These are phyloP conservation scores for Fusarium liriodendri DNA, from an alignment of 2,329 filamentous ascomycete species.

Conservation along the genomic window DNA sequence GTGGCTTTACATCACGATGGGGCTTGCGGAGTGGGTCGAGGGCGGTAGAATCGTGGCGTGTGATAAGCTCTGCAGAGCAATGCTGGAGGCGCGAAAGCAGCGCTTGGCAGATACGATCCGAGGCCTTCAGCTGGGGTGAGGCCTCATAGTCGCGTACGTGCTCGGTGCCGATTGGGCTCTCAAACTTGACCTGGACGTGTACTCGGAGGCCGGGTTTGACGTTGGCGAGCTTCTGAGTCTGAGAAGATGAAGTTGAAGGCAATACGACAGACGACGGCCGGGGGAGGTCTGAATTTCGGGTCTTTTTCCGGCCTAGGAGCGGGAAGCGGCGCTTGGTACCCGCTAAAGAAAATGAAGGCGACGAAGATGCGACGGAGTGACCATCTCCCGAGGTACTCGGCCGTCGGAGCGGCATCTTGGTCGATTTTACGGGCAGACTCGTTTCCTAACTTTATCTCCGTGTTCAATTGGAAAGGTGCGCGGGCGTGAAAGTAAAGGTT, in stretches of 20 bases:
- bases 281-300: constrained; percentile 35
- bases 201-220: constrained; percentile 50
- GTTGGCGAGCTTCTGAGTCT: constrained; percentile 25
- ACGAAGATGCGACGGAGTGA: constrained; percentile 36
- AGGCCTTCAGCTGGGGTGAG: constrained; percentile 56
- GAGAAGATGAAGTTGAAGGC: constrained; percentile 15
- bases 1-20: constrained; percentile 54
- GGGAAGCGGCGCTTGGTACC: constrained; percentile 47
- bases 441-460: constrained; percentile 3
- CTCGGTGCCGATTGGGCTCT: constrained; percentile 55
- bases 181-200: constrained; percentile 59
- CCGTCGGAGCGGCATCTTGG: constrained; percentile 43
- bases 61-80: constrained; percentile 64
- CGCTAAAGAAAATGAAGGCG: constrained; percentile 36
- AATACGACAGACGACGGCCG: constrained; percentile 34
- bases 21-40: constrained; percentile 52
- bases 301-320: constrained; percentile 45
- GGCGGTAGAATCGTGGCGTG: constrained; percentile 61
- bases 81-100: constrained; percentile 63
- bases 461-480: constrained; percentile 1
- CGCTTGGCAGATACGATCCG: constrained; percentile 60
- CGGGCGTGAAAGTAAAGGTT: constrained; percentile 7
- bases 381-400: constrained; percentile 41
- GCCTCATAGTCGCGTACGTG: constrained; percentile 60
- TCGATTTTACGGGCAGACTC: constrained; percentile 10